Evolutionary conservation across 495 filamentous ascomycete species (phyloP).

Genomic region (Neurospora cerealis): DNA sequence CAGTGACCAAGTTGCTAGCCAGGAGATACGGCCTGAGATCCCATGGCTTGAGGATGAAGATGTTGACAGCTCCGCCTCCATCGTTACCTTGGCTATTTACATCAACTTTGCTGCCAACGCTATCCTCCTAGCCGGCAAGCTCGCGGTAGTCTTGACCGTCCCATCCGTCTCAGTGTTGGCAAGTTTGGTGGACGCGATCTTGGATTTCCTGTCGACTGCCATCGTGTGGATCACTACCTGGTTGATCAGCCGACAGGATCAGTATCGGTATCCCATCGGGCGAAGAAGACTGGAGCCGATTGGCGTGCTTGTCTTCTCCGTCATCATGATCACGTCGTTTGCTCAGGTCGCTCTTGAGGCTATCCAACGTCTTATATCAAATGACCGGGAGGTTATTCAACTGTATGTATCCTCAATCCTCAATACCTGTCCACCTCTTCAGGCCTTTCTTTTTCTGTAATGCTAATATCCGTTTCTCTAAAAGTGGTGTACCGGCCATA

Average conservation of each 20-base stretch:
- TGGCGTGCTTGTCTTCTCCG: conserved; percentile 70
- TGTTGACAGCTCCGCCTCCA: conserved; percentile 51
- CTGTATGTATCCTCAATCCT: conserved; percentile 30
- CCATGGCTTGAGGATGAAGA: conserved; percentile 47
- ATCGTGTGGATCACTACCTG: conserved; percentile 80
- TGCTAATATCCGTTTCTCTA: conserved; percentile 2
- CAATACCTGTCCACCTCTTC: background rate
- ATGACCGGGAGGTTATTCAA: conserved; percentile 58
- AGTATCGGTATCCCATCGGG: conserved; percentile 75
- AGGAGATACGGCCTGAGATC: conserved; percentile 31
- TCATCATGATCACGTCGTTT: conserved; percentile 83
- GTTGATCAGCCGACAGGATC: conserved; percentile 65
- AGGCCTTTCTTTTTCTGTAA: no score
- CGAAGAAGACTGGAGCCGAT: conserved; percentile 63
- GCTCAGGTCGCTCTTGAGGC: conserved; percentile 74
- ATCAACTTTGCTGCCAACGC: conserved; percentile 80
- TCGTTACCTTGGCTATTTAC: conserved; percentile 74
- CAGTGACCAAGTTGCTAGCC: conserved; percentile 12
- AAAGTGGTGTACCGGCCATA: conserved; percentile 55
- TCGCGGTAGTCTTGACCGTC: conserved; percentile 66
- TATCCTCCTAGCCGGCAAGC: conserved; percentile 67
- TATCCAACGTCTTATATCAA: conserved; percentile 50
- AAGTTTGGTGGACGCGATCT: conserved; percentile 74
- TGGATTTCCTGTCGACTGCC: conserved; percentile 78
- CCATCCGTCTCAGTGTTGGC: conserved; percentile 83